A percentile compares a stretch with the other conserved stretches of the same genome.
Evolutionary conservation across 176 grass and related monocot species (phyloP).

Genomic region (Carex parvula): DNA sequence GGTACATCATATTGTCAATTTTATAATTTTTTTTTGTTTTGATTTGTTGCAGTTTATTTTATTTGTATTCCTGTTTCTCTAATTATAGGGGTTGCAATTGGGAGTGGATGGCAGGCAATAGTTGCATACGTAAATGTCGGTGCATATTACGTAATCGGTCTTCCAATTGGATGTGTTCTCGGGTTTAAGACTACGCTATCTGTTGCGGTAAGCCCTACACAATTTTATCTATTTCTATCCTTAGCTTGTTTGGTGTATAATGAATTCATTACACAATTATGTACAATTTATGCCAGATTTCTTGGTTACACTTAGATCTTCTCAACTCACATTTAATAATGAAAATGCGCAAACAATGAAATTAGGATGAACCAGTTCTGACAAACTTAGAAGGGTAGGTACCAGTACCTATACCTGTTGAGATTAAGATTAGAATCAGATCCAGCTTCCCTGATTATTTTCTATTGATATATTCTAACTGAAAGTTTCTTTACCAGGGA

Average conservation of each 20-base stretch:
- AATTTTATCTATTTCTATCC: not conserved
- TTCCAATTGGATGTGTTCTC: slow-evolving; percentile 65
- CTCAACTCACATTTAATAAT: not conserved
- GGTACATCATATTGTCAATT: slow-evolving; percentile 27
- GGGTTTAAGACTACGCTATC: slow-evolving; percentile 61
- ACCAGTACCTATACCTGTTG: not conserved
- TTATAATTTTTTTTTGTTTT: not conserved
- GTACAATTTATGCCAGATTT: not conserved
- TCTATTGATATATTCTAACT: not conserved
- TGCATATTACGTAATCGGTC: slow-evolving; percentile 68
- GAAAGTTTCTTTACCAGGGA: slow-evolving; percentile 35
- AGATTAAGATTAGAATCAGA: not conserved
- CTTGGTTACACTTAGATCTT: not conserved
- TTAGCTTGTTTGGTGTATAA: not conserved
- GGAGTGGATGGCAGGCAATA: slow-evolving; percentile 77
- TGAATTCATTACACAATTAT: not conserved
- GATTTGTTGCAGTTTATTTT: not conserved
- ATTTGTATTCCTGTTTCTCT: not conserved
- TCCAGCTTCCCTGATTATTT: not conserved
- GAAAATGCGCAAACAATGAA: not conserved
- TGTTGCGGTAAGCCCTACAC: slow-evolving; percentile 37
- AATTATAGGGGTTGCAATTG: slow-evolving; percentile 59
- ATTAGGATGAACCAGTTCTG: not conserved
- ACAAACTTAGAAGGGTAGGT: not conserved
- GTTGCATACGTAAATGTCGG: slow-evolving; percentile 80